phyloP scores from a whole-genome alignment of 306 rosid species.

The Canavalia gladiata region DNA sequence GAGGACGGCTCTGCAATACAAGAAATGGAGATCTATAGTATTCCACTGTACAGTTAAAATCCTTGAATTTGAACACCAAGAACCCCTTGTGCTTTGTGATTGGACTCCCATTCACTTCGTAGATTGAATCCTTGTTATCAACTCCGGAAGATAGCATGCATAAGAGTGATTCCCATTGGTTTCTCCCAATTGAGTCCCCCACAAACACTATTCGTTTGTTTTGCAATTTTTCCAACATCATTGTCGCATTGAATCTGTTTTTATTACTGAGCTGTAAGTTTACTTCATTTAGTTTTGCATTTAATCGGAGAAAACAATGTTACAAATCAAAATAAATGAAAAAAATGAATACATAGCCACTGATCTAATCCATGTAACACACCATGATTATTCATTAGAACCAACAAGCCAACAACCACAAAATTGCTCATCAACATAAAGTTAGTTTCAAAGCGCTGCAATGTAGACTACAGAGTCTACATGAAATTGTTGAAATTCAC shows the following conservation, averaged over 20 bases:
- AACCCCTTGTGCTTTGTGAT: constrained; percentile 90
- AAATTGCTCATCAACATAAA: background rate
- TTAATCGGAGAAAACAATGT: constrained; percentile 41
- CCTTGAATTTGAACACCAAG: constrained; percentile 82
- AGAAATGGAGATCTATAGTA: constrained; percentile 91
- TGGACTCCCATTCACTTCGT: constrained; percentile 82
- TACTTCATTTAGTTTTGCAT: constrained; percentile 24
- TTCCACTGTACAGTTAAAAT: constrained; percentile 80
- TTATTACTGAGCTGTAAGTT: constrained; percentile 1
- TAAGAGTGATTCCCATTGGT: constrained; percentile 92
- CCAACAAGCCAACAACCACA: background rate
- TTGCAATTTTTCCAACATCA: constrained; percentile 76
- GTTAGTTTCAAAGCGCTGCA: background rate
- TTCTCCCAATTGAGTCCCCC: constrained; percentile 95
- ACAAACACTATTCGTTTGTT: constrained; percentile 77
- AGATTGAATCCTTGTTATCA: constrained; percentile 70
- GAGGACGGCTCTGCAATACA: constrained; percentile 83
- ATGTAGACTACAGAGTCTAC: background rate
- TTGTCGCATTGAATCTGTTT: constrained; percentile 76
- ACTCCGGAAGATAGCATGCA: constrained; percentile 88
- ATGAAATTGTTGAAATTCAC: constrained; percentile 3
- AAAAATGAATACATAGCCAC: constrained; percentile 27
- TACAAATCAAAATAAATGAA: background rate
- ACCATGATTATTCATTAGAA: constrained; percentile 2
- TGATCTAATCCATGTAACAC: constrained; percentile 13